Evolutionary conservation across 1,284 basidiomycete species (phyloP).

Genomic region (Fomitiporia mediterranea): DNA sequence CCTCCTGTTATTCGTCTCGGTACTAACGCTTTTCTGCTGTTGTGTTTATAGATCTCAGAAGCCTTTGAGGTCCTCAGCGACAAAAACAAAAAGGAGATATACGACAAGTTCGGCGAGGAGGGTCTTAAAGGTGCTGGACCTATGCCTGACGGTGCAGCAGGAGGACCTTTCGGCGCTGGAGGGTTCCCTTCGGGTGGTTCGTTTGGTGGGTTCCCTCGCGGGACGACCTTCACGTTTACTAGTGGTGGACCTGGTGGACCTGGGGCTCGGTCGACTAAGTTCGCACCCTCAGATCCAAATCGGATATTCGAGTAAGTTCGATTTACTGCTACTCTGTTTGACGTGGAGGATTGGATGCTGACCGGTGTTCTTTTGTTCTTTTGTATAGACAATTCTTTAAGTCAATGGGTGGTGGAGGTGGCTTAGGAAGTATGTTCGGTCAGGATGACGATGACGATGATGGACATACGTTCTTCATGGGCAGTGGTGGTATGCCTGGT

Average conservation of each 20-base stretch:
- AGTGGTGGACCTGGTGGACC: slow-evolving; percentile 44
- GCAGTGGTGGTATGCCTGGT: slow-evolving; percentile 42
- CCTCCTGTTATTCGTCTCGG: neutral
- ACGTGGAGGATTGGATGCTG: neutral
- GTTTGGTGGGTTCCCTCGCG: slow-evolving; percentile 46
- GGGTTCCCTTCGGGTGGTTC: slow-evolving; percentile 45
- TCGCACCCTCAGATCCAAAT: slow-evolving; percentile 79
- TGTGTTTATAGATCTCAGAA: slow-evolving; percentile 71
- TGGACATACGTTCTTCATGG: slow-evolving; percentile 33
- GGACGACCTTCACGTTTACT: slow-evolving; percentile 57
- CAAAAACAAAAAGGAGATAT: slow-evolving; percentile 88
- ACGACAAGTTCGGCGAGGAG: slow-evolving; percentile 96
- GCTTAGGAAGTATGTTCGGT: slow-evolving; percentile 35
- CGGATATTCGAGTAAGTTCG: slow-evolving; percentile 84
- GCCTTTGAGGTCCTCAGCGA: slow-evolving; percentile 96
- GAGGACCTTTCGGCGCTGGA: slow-evolving; percentile 36
- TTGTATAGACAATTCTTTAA: slow-evolving; percentile 63
- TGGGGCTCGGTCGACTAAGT: slow-evolving; percentile 43
- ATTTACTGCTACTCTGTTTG: neutral
- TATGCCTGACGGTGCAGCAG: slow-evolving; percentile 45
- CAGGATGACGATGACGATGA: slow-evolving; percentile 47
- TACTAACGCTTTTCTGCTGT: neutral
- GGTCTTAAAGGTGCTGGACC: slow-evolving; percentile 77
- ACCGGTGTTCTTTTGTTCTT: slow-evolving; percentile 1
- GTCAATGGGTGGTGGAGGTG: slow-evolving; percentile 32